Base-by-base conservation (phyloP, 345 rosid genomes). In the Bruguiera sexangula region DNA sequence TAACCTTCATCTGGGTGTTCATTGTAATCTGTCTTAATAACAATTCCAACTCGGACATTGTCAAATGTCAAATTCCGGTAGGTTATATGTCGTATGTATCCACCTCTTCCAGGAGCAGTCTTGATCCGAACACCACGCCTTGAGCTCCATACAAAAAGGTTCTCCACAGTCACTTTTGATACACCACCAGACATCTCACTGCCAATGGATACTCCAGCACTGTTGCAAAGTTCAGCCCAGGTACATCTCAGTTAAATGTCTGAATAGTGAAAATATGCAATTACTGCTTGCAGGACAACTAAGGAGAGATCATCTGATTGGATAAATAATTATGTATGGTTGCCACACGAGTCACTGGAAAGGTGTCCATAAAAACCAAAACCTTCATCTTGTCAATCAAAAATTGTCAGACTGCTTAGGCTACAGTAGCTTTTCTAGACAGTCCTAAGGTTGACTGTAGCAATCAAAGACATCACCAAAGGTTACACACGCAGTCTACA, bases 141-240 rank as follows among this genome's bases (percentile, higher is more conserved):
- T 3, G 98, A 94, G 80, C 84, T 87, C 98, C 98, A 91, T 0
- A 94, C 88, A 13, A 85, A 83, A 76, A 95, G 46, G 75, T 92
- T 95, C 74, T 95, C 93, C 39, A 95, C 83, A 0, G 90, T 95
- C 63, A 95, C 84, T 60, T 92, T 88, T 30, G 92, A 89, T 62
- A 95, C 96, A 27, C 99, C 99, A 56, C 99, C 99, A 22, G 97
- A 95, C 97, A 95, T 95, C 87, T 95, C 99, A 63, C 99, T 95
- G 79, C 97, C 99, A 60, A 92, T 95, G 32, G 97, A 95, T 69
- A 95, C 58, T 21, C 99, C 99, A 27, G 99, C 99, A 72, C 97
- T 95, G 97, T 82, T 65, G 36, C 78, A 78, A 37, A 65, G 55
- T 70, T 65, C 76, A 64, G 37, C 55, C 81, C 75, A 46, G 69